These are phyloP conservation scores for Aspergillus ochraceoroseus DNA, from an alignment of 2,329 filamentous ascomycete genomes.

Conservation along the genomic window DNA sequence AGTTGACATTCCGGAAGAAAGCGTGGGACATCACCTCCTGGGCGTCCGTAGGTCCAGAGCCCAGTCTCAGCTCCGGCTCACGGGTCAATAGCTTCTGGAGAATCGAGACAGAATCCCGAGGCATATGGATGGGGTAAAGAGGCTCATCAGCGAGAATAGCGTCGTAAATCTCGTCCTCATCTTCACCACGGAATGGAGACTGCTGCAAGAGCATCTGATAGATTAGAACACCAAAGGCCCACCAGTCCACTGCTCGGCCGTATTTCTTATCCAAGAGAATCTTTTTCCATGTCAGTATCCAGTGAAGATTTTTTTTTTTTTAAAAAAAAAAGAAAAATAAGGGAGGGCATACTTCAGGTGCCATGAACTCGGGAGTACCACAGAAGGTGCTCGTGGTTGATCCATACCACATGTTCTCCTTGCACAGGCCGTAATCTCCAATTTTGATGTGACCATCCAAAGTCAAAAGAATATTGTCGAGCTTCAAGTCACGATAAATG, in stretches of 20 bases:
- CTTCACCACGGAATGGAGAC: constrained; percentile 96
- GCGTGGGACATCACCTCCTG: constrained; percentile 99
- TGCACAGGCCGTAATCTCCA: constrained; percentile 96
- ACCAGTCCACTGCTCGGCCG: constrained; percentile 95
- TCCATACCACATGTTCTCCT: constrained; percentile 99
- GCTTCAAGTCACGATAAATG: constrained; percentile 81
- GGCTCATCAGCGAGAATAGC: constrained; percentile 96
- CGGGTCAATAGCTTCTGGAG: constrained; percentile 94
- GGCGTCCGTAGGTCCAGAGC: constrained; percentile 91
- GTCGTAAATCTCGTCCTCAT: constrained; percentile 99
- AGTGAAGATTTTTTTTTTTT: constrained; percentile 13
- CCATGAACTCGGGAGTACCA: constrained; percentile 99
- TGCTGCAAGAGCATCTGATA: constrained; percentile 99
- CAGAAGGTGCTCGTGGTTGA: constrained; percentile 97
- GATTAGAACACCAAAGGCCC: constrained; percentile 97
- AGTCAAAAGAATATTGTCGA: constrained; percentile 86
- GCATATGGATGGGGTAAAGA: constrained; percentile 98
- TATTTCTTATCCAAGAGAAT: constrained; percentile 99
- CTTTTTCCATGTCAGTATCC: constrained; percentile 44
- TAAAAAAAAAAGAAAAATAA: neutral
- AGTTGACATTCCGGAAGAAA: constrained; percentile 96
- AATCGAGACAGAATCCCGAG: constrained; percentile 93
- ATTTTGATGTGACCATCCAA: constrained; percentile 98
- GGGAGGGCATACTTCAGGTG: constrained; percentile 68
- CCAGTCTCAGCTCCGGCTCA: constrained; percentile 87